Conservation (phyloP, 495 filamentous ascomycete genomes). For the Penicillium atrosanguineum region DNA sequence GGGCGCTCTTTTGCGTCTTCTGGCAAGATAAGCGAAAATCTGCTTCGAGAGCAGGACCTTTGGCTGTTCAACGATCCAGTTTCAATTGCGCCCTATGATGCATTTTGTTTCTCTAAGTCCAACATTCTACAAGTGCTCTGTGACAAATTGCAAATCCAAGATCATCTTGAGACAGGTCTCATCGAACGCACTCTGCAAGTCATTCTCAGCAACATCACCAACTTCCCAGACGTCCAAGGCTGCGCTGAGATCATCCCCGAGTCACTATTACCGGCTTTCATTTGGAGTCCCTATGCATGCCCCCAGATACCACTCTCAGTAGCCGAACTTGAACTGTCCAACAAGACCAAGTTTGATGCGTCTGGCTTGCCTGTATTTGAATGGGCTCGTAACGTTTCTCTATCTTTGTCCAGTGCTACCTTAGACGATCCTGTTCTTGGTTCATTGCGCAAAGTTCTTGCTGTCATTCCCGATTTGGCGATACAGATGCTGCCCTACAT, state of each 20-base stretch:
- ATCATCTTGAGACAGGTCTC: constrained; percentile 63
- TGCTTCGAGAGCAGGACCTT: constrained; percentile 42
- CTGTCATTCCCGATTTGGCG: constrained; percentile 62
- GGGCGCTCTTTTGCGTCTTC: constrained; percentile 80
- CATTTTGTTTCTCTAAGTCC: constrained; percentile 39
- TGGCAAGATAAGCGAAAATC: constrained; percentile 52
- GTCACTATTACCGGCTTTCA: constrained; percentile 40
- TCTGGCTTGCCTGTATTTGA: constrained; percentile 25
- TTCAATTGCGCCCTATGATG: constrained; percentile 6
- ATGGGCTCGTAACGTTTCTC: constrained; percentile 66
- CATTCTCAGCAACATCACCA: constrained; percentile 57
- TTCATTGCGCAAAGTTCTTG: constrained; percentile 60
- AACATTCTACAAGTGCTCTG: constrained; percentile 64
- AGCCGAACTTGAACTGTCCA: constrained; percentile 15
- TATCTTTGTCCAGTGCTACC: constrained; percentile 59
- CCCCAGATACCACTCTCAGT: constrained; percentile 23
- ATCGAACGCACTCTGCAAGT: constrained; percentile 75
- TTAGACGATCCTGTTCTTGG: constrained; percentile 63
- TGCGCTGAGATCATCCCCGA: constrained; percentile 44
- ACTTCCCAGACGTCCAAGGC: constrained; percentile 44
- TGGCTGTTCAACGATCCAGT: constrained; percentile 19
- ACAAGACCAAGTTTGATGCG: constrained; percentile 8
- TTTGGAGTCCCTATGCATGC: constrained; percentile 45
- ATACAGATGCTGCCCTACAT: constrained; percentile 73
- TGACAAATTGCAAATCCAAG: constrained; percentile 61